A percentile compares a stretch with the other conserved stretches of the same genome.
Conservation (phyloP, 371 early-diverging fungal genomes). For the Lichtheimia corymbifera region DNA sequence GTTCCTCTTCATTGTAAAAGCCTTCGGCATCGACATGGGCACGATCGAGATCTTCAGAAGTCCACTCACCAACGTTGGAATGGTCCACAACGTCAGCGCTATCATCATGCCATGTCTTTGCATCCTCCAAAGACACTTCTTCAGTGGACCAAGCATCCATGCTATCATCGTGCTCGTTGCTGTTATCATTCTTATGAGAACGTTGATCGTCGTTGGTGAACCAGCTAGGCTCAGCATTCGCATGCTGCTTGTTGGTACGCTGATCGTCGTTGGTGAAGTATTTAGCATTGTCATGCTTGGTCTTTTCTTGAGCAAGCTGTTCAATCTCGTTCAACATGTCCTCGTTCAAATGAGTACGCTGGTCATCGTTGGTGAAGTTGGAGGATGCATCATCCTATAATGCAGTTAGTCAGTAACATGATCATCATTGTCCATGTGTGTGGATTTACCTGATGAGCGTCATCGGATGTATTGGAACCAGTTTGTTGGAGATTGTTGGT, state of each 20-base stretch:
- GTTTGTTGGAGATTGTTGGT: slow-evolving; percentile 2
- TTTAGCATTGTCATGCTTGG: slow-evolving; percentile 3
- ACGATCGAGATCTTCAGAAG: slow-evolving; percentile 18
- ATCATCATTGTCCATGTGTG: slow-evolving; percentile 15
- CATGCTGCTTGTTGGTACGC: slow-evolving; percentile 5
- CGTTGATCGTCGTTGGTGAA: slow-evolving; percentile 22
- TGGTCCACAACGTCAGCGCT: slow-evolving; percentile 8
- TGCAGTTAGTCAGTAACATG: slow-evolving; percentile 28
- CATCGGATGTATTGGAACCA: neutral
- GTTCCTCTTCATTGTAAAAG: slow-evolving; percentile 7
- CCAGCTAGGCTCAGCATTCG: neutral
- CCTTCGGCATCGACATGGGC: slow-evolving; percentile 4
- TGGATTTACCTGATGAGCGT: neutral
- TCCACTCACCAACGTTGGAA: slow-evolving; percentile 12
- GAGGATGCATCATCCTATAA: slow-evolving; percentile 22
- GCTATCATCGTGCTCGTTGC: neutral
- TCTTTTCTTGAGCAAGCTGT: neutral
- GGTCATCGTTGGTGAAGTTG: slow-evolving; percentile 6
- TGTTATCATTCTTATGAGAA: slow-evolving; percentile 8
- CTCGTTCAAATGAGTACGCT: slow-evolving; percentile 9
- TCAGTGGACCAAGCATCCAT: slow-evolving; percentile 6
- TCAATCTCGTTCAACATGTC: slow-evolving; percentile 3
- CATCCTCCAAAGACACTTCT: slow-evolving; percentile 3
- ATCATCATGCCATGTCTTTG: slow-evolving; percentile 6
- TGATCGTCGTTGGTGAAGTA: slow-evolving; percentile 31